Conservation (phyloP, 2,329 filamentous ascomycete genomes). For the Fusarium bulbicola region DNA sequence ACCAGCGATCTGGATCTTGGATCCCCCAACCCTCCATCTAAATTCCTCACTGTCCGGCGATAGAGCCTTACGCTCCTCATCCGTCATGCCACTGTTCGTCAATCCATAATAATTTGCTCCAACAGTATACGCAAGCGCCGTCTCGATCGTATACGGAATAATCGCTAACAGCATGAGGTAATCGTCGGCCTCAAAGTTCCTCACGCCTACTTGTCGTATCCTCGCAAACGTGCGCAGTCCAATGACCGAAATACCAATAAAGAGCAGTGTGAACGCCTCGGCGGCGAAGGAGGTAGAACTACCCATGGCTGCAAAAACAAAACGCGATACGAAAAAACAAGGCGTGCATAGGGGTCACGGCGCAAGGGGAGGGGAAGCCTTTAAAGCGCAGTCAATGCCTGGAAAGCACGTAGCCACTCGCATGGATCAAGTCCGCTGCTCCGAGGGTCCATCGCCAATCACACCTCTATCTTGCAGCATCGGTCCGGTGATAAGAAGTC, state of each 20-base stretch:
- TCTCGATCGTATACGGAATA: slow-evolving; percentile 40
- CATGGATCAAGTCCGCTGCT: background rate
- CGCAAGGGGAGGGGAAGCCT: background rate
- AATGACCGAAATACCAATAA: slow-evolving; percentile 58
- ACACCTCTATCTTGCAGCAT: background rate
- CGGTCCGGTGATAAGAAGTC: background rate
- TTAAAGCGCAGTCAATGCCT: background rate
- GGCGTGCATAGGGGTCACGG: background rate
- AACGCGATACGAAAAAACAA: background rate
- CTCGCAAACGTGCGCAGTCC: slow-evolving; percentile 59
- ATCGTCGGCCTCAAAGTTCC: slow-evolving; percentile 56
- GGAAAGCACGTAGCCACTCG: background rate
- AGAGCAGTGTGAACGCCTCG: slow-evolving; percentile 55
- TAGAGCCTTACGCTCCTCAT: slow-evolving; percentile 54
- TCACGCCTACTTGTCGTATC: slow-evolving; percentile 50
- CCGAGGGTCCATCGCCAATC: background rate
- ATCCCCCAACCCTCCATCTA: slow-evolving; percentile 57
- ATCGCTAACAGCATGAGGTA: slow-evolving; percentile 50
- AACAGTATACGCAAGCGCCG: slow-evolving; percentile 47
- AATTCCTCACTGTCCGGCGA: too few relatives aligned
- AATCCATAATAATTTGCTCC: slow-evolving; percentile 53
- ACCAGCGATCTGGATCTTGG: slow-evolving; percentile 62
- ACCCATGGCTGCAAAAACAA: background rate
- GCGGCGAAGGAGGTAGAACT: slow-evolving; percentile 21
- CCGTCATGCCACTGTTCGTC: slow-evolving; percentile 61